A percentile compares a stretch with the other conserved stretches of the same genome.
Evolutionary conservation across 495 filamentous ascomycete genomes (phyloP).

Genomic region (Penicillium arizonense): DNA sequence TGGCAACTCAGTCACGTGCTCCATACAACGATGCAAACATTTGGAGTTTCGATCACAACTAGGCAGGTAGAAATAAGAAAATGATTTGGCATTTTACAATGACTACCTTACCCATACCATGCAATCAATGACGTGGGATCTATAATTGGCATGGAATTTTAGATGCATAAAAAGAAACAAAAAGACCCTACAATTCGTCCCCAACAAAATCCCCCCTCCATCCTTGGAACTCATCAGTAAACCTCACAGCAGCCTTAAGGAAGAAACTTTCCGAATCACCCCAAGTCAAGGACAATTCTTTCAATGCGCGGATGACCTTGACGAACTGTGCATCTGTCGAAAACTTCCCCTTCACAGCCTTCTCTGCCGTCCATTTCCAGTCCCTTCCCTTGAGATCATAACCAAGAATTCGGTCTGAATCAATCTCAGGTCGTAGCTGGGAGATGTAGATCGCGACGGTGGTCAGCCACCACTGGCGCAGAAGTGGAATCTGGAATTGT

Average conservation of each 20-base stretch:
- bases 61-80: no score
- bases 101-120: neutral
- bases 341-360: conserved; percentile 63
- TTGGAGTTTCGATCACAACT: no score
- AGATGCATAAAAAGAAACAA: neutral
- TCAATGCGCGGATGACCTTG: conserved; percentile 75
- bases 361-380: conserved; percentile 73
- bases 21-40: no score
- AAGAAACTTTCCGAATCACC: conserved; percentile 75
- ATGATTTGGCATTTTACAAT: neutral
- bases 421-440: conserved; percentile 68
- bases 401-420: conserved; percentile 58
- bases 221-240: conserved; percentile 72
- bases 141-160: neutral
- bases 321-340: conserved; percentile 78
- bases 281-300: conserved; percentile 76
- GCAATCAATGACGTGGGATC: no score
- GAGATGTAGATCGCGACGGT: conserved; percentile 74
- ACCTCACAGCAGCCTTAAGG: conserved; percentile 74
- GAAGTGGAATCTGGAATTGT: conserved; percentile 67
- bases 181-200: neutral
- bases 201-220: conserved; percentile 62
- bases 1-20: no score
- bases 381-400: conserved; percentile 60
- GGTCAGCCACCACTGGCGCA: conserved; percentile 87